These are phyloP conservation scores for Ceratorhiza oryzae-sativae DNA, from an alignment of 1,284 basidiomycete species.

Conservation along the genomic window DNA sequence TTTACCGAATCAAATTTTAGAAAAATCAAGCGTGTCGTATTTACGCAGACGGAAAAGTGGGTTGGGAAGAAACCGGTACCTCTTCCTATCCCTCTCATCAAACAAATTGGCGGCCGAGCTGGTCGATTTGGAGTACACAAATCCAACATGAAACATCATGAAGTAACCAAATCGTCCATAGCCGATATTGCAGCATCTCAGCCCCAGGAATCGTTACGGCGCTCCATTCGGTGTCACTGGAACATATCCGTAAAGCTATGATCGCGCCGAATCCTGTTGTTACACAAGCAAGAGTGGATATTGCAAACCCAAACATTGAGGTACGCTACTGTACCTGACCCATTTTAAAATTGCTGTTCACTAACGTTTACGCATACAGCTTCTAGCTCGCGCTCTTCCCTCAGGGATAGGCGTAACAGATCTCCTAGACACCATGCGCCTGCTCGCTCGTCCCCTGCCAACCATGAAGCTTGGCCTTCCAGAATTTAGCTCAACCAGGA, in stretches of 20 bases:
- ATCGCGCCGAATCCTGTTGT: slow-evolving; percentile 55
- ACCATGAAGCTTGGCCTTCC: slow-evolving; percentile 17
- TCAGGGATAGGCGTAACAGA: slow-evolving; percentile 10
- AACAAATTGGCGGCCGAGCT: slow-evolving; percentile 96
- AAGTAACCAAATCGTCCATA: slow-evolving; percentile 46
- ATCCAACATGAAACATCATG: slow-evolving; percentile 7
- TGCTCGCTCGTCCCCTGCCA: slow-evolving; percentile 3
- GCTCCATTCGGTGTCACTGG: slow-evolving; percentile 57
- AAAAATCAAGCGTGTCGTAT: slow-evolving; percentile 91
- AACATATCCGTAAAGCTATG: slow-evolving; percentile 51
- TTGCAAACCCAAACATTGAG: slow-evolving; percentile 22
- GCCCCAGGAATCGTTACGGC: slow-evolving; percentile 69
- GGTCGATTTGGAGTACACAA: slow-evolving; percentile 85
- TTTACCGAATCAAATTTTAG: slow-evolving; percentile 54
- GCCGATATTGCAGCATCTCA: slow-evolving; percentile 81
- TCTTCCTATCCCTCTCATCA: slow-evolving; percentile 83
- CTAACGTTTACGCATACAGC: neutral
- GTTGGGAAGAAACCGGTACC: slow-evolving; percentile 63
- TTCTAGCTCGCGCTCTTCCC: slow-evolving; percentile 10
- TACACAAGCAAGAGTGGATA: slow-evolving; percentile 40
- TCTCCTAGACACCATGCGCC: slow-evolving; percentile 27
- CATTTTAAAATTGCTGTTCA: neutral
- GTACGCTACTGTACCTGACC: neutral
- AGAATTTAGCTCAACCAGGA: neutral
- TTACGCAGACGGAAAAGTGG: slow-evolving; percentile 78